phyloP scores from a whole-genome alignment of 495 filamentous ascomycete genomes.

The Tricharina praecox region DNA sequence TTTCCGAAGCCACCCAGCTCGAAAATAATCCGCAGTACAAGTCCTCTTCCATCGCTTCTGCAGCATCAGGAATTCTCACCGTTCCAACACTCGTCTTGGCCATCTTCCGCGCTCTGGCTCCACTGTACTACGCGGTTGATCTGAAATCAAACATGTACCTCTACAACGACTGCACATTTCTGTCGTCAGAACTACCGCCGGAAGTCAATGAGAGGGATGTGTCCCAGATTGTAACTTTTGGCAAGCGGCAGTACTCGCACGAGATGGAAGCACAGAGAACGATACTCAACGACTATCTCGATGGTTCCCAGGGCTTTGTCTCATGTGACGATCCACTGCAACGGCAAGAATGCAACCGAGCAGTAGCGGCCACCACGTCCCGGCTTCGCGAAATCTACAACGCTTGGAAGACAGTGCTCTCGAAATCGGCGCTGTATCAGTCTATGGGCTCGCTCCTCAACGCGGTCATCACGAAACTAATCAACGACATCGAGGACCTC shows the following conservation, averaged over 20 bases:
- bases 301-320: conserved; percentile 50
- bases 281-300: conserved; percentile 67
- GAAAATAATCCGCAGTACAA: conserved; percentile 29
- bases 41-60: conserved; percentile 45
- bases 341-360: conserved; percentile 48
- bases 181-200: conserved; percentile 48
- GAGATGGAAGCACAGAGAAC: conserved; percentile 78
- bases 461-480: conserved; percentile 62
- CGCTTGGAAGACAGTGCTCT: conserved; percentile 66
- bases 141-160: conserved; percentile 40
- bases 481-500: conserved; percentile 73
- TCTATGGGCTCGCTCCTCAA: conserved; percentile 67
- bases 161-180: conserved; percentile 78
- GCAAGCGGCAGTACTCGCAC: conserved; percentile 64
- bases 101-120: conserved; percentile 76
- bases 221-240: conserved; percentile 56
- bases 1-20: conserved; percentile 25
- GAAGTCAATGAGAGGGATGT: conserved; percentile 45
- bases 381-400: conserved; percentile 51
- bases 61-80: conserved; percentile 56
- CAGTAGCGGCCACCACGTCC: conserved; percentile 49
- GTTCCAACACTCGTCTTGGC: conserved; percentile 72
- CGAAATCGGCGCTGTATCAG: conserved; percentile 66
- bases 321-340: conserved; percentile 46
- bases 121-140: conserved; percentile 53